A percentile compares a stretch with the other conserved stretches of the same genome.
Evolutionary conservation across 2,329 filamentous ascomycete genomes (phyloP).

Genomic region (Monosporascus sp.): DNA sequence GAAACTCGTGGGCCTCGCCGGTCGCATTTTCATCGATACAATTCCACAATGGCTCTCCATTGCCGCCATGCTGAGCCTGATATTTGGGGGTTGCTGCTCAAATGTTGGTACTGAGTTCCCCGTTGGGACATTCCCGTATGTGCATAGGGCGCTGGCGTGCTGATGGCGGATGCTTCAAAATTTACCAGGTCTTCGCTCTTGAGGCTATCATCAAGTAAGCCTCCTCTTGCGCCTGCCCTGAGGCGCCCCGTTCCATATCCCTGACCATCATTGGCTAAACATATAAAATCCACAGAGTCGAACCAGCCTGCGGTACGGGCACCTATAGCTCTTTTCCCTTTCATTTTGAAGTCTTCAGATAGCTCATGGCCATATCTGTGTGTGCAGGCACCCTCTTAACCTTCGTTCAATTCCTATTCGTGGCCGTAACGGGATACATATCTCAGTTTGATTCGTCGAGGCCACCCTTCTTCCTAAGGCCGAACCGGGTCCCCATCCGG

Average conservation of each 20-base stretch:
- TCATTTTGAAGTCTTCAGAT: neutral
- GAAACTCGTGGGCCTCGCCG: conserved; percentile 45
- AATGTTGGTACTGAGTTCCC: conserved; percentile 57
- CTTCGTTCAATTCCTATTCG: conserved; percentile 84
- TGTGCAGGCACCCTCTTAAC: conserved; percentile 71
- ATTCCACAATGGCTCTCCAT: conserved; percentile 60
- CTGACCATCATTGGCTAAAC: conserved; percentile 12
- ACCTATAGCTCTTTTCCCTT: neutral
- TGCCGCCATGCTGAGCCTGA: conserved; percentile 69
- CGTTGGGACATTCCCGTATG: neutral
- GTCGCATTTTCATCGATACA: conserved; percentile 51
- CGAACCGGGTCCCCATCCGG: conserved; percentile 73
- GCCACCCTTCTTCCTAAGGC: conserved; percentile 66
- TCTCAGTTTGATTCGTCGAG: conserved; percentile 65
- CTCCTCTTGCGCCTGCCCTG: conserved; percentile 7
- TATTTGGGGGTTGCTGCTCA: conserved; percentile 93
- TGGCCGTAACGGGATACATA: conserved; percentile 71
- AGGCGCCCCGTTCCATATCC: conserved; percentile 3
- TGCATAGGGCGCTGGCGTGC: conserved; percentile 6
- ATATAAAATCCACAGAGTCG: conserved; percentile 51
- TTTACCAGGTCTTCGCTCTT: conserved; percentile 78
- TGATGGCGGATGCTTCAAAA: conserved; percentile 16
- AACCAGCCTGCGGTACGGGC: conserved; percentile 70
- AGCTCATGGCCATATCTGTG: conserved; percentile 9
- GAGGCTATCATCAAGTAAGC: conserved; percentile 91